Conservation (phyloP, 495 filamentous ascomycete species). For the Astrocystis sublimbata region DNA sequence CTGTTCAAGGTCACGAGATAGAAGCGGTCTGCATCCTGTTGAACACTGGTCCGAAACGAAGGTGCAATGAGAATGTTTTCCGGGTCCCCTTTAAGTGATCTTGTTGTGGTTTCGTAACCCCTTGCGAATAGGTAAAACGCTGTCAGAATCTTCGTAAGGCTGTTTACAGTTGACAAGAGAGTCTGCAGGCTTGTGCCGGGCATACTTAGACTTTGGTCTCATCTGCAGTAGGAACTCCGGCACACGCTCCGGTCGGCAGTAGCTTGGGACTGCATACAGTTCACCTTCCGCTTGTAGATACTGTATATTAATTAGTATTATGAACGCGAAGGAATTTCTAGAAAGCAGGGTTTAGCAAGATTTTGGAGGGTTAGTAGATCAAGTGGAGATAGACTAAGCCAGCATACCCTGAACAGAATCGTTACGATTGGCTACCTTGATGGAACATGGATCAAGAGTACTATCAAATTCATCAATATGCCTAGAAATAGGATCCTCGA, state of each 20-base stretch:
- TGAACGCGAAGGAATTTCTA: constrained; percentile 13
- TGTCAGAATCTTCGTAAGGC: constrained; percentile 2
- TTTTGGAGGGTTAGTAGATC: not conserved
- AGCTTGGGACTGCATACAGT: too few species aligned
- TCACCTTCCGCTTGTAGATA: not conserved
- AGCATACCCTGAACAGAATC: not conserved
- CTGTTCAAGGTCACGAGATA: not conserved
- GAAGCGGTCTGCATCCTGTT: not conserved
- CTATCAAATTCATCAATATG: not conserved
- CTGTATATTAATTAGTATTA: not conserved
- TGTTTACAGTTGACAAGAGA: not conserved
- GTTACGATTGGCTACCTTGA: not conserved
- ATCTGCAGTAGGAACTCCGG: not conserved
- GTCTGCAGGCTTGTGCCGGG: not conserved
- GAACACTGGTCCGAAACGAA: not conserved
- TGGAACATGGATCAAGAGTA: not conserved
- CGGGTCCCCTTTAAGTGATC: constrained; percentile 4
- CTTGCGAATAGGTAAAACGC: not conserved
- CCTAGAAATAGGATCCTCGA: too few species aligned
- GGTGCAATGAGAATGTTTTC: not conserved
- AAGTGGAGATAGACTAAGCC: not conserved
- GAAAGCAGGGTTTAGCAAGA: constrained; percentile 11
- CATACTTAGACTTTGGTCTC: not conserved
- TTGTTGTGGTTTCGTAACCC: not conserved
- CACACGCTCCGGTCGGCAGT: too few species aligned